phyloP scores from a whole-genome alignment of 2,329 filamentous ascomycete species.

The Fusarium annulatum region DNA sequence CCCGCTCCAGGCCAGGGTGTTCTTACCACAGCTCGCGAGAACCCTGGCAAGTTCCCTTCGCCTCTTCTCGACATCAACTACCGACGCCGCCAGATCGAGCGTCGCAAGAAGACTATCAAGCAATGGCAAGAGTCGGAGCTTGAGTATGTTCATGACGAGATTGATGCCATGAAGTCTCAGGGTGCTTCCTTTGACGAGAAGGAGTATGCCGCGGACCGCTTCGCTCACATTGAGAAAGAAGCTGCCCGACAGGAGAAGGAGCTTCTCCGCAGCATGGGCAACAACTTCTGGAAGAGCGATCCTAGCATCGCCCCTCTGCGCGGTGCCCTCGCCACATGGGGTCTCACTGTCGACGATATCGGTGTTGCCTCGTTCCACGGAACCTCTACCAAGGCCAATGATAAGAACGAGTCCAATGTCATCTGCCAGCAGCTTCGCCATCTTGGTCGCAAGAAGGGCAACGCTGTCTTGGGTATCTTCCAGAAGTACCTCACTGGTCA shows the following conservation, averaged over 20 bases:
- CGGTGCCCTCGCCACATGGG: conserved; percentile 96
- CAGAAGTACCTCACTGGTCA: conserved; percentile 99
- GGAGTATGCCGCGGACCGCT: conserved; percentile 87
- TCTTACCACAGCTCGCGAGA: conserved; percentile 92
- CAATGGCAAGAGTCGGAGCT: conserved; percentile 96
- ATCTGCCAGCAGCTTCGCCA: conserved; percentile 97
- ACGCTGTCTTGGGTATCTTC: conserved; percentile 96
- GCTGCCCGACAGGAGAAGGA: conserved; percentile 92
- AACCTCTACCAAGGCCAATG: conserved; percentile 97
- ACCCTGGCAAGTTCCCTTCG: conserved; percentile 90
- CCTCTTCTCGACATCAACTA: conserved; percentile 98
- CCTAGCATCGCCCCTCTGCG: conserved; percentile 92
- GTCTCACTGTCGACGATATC: conserved; percentile 95
- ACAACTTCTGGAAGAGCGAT: conserved; percentile 99
- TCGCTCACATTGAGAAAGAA: conserved; percentile 85
- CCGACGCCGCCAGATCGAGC: conserved; percentile 91
- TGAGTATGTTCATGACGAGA: conserved; percentile 91
- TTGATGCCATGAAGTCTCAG: conserved; percentile 88
- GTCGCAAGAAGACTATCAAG: conserved; percentile 93
- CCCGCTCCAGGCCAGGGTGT: conserved; percentile 97
- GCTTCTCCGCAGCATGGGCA: conserved; percentile 90
- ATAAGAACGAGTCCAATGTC: conserved; percentile 99
- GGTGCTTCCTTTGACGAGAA: conserved; percentile 79
- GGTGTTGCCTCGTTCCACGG: conserved; percentile 98
- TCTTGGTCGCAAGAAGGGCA: conserved; percentile 94